phyloP scores from a whole-genome alignment of 2,329 filamentous ascomycete genomes.

The Chrysosphaeria jannelii region DNA sequence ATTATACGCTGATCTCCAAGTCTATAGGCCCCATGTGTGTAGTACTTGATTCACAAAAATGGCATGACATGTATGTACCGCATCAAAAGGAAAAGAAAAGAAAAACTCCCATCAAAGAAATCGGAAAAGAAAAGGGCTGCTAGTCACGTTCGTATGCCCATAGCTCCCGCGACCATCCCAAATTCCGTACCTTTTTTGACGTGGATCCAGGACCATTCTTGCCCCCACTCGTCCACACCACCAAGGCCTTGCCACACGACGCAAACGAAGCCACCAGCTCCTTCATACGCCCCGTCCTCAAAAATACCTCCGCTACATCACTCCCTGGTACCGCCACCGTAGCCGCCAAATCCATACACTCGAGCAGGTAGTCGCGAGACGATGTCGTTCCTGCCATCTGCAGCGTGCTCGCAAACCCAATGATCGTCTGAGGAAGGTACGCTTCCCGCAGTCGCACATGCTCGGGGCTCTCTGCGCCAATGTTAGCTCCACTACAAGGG shows the following conservation, averaged over 20 bases:
- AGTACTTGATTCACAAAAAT: too few relatives aligned
- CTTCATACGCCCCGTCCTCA: slow-evolving; percentile 34
- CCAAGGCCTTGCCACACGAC: slow-evolving; percentile 40
- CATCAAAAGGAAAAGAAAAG: too few relatives aligned
- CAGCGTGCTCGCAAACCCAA: slow-evolving; percentile 57
- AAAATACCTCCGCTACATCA: slow-evolving; percentile 32
- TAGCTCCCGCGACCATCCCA: slow-evolving; percentile 30
- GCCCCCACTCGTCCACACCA: slow-evolving; percentile 19
- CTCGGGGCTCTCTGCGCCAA: slow-evolving; percentile 24
- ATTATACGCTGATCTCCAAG: too few relatives aligned
- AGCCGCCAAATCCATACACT: slow-evolving; percentile 65
- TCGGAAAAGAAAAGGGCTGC: too few relatives aligned
- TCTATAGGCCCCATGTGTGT: too few relatives aligned
- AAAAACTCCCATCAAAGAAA: too few relatives aligned
- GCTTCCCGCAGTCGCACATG: slow-evolving; percentile 35
- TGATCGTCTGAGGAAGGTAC: slow-evolving; percentile 62
- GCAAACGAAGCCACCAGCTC: slow-evolving; percentile 55
- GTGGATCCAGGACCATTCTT: slow-evolving; percentile 18
- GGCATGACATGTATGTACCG: too few relatives aligned
- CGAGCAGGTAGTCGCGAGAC: slow-evolving; percentile 45
- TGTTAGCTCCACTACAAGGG: neutral
- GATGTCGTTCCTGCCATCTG: slow-evolving; percentile 50
- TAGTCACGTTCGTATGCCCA: too few relatives aligned
- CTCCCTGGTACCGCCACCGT: slow-evolving; percentile 40
- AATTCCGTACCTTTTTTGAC: slow-evolving; percentile 28